Conservation (phyloP, 352 stramenopile genomes). For the Phytophthora gonapodyides region DNA sequence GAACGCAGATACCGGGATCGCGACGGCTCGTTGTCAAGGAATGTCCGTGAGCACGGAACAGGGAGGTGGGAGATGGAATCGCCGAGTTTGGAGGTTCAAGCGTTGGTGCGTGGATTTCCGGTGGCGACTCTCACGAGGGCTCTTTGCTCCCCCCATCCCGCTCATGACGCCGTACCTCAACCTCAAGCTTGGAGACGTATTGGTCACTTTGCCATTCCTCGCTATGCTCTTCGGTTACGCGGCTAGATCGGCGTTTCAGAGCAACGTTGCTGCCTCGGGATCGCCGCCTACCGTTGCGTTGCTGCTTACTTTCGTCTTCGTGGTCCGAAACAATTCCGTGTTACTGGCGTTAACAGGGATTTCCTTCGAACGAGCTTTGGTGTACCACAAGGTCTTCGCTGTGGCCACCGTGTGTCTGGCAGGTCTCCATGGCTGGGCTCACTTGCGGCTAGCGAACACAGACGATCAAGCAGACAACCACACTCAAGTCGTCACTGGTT, state of each 20-base stretch:
- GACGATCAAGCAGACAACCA: background rate
- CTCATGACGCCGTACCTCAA: slow-evolving; percentile 19
- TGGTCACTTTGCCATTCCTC: slow-evolving; percentile 24
- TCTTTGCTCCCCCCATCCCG: slow-evolving; percentile 13
- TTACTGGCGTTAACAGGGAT: slow-evolving; percentile 37
- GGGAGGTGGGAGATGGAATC: background rate
- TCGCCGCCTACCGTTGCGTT: slow-evolving; percentile 25
- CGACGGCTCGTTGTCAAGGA: background rate
- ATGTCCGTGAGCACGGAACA: background rate
- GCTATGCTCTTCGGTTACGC: slow-evolving; percentile 6
- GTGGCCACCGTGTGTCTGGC: slow-evolving; percentile 28
- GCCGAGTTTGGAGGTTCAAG: background rate
- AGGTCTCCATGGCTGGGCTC: slow-evolving; percentile 32
- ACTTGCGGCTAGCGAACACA: slow-evolving; percentile 14
- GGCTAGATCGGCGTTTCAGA: background rate
- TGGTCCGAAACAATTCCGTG: slow-evolving; percentile 46
- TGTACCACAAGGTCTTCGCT: slow-evolving; percentile 47
- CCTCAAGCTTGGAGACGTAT: slow-evolving; percentile 34
- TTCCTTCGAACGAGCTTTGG: slow-evolving; percentile 41
- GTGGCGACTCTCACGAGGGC: background rate
- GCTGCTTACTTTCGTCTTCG: slow-evolving; percentile 31
- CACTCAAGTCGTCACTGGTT: slow-evolving; percentile 6
- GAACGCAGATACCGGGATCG: background rate
- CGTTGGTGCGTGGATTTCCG: background rate
- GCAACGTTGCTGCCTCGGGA: slow-evolving; percentile 14